A percentile compares a stretch with the other conserved stretches of the same genome.
These are phyloP conservation scores for Chrysoporthe austroafricana DNA, from an alignment of 2,329 filamentous ascomycete species.

Conservation along the genomic window DNA sequence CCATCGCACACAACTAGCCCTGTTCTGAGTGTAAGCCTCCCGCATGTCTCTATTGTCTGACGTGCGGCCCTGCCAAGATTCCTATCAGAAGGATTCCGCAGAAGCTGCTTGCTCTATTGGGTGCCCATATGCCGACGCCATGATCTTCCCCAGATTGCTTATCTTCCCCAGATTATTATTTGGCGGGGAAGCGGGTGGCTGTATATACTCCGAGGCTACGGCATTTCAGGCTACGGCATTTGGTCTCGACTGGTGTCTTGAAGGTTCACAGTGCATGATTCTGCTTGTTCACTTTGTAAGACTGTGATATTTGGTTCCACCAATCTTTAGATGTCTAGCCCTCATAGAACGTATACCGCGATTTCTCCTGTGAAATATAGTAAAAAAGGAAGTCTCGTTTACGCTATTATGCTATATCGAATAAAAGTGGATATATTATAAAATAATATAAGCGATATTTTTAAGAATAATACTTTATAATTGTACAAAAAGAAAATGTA, in stretches of 20 bases:
- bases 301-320: neutral
- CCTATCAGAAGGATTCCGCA: neutral
- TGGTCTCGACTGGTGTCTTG: neutral
- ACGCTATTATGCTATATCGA: too few relatives aligned
- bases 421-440: too few relatives aligned
- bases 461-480: too few relatives aligned
- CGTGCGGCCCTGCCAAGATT: neutral
- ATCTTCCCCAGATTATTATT: neutral
- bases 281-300: neutral
- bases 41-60: neutral
- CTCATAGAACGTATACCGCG: neutral
- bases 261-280: neutral
- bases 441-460: too few relatives aligned
- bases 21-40: neutral
- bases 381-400: too few relatives aligned
- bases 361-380: neutral
- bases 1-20: too few relatives aligned
- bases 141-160: too few relatives aligned
- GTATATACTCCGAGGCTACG: neutral
- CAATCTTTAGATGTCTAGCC: neutral
- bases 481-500: too few relatives aligned
- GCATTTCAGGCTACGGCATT: neutral
- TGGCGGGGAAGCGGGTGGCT: neutral
- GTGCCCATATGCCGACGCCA: neutral
- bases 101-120: neutral